Conservation (phyloP, 2,329 filamentous ascomycete species). For the Penicillium sp. region DNA sequence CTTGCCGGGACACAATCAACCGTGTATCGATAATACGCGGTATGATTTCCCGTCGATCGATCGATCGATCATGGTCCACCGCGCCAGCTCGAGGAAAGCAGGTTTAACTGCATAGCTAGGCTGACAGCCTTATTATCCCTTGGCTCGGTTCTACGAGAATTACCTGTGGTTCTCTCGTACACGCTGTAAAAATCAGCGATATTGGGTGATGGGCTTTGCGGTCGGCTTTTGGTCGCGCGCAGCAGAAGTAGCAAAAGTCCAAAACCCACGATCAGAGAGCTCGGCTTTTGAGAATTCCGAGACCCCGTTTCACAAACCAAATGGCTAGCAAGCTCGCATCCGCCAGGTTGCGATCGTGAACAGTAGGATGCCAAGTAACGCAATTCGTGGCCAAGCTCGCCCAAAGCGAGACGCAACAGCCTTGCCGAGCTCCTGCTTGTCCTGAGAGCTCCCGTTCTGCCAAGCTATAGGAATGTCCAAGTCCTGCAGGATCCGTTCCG, state of each 20-base stretch:
- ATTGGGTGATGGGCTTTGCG: neutral
- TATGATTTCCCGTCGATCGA: neutral
- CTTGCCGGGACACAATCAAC: neutral
- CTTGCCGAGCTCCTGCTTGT: neutral
- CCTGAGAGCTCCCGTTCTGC: neutral
- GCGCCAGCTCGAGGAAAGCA: neutral
- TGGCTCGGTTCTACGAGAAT: neutral
- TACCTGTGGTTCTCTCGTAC: neutral
- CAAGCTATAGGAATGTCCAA: slow-evolving; percentile 27
- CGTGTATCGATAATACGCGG: neutral
- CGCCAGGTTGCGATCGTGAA: neutral
- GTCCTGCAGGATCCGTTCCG: slow-evolving; percentile 2
- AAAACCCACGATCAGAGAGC: neutral
- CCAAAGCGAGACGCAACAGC: neutral
- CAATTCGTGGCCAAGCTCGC: neutral
- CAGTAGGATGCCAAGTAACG: neutral
- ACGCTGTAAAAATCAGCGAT: neutral
- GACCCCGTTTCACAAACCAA: neutral
- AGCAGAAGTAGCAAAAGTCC: neutral
- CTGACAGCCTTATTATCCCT: neutral
- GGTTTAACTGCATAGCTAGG: neutral
- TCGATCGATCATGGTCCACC: neutral
- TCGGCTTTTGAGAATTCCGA: neutral
- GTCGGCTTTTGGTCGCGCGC: neutral
- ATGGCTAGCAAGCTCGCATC: neutral